phyloP scores from a whole-genome alignment of 352 stramenopile genomes.

The Globisporangium parvum region DNA sequence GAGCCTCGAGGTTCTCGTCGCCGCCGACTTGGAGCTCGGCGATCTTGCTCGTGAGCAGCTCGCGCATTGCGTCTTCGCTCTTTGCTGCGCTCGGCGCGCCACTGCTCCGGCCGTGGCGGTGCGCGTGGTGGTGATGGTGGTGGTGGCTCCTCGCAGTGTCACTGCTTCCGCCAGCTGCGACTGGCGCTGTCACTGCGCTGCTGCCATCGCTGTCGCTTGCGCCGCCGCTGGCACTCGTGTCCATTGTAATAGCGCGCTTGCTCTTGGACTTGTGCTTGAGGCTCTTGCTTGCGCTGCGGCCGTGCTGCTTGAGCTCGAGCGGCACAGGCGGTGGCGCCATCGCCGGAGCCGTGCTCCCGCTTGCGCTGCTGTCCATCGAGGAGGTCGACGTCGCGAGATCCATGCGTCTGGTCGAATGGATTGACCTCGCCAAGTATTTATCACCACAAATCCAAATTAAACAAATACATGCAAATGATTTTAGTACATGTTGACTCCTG shows the following conservation, averaged over 20 bases:
- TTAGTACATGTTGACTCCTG: too few species aligned
- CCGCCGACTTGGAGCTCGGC: conserved; percentile 79
- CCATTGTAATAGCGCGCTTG: conserved; percentile 24
- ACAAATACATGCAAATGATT: too few species aligned
- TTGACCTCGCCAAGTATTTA: too few species aligned
- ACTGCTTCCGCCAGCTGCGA: conserved; percentile 4
- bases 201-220: conserved; percentile 10
- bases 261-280: conserved; percentile 84
- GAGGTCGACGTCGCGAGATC: too few species aligned
- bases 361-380: too few species aligned
- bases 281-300: conserved; percentile 44
- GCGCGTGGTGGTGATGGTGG: conserved; percentile 8
- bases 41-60: conserved; percentile 80
- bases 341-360: too few species aligned
- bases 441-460: too few species aligned
- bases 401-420: too few species aligned
- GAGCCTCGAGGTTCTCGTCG: conserved; percentile 68
- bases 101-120: conserved; percentile 24
- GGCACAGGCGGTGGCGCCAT: background rate
- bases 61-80: conserved; percentile 54
- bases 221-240: conserved; percentile 1
- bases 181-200: background rate
- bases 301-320: conserved; percentile 63
- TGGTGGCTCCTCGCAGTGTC: conserved; percentile 22
- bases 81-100: conserved; percentile 12